Evolutionary conservation across 768 basidiomycete species (phyloP).

Genomic region (Termitomyces sp.): DNA sequence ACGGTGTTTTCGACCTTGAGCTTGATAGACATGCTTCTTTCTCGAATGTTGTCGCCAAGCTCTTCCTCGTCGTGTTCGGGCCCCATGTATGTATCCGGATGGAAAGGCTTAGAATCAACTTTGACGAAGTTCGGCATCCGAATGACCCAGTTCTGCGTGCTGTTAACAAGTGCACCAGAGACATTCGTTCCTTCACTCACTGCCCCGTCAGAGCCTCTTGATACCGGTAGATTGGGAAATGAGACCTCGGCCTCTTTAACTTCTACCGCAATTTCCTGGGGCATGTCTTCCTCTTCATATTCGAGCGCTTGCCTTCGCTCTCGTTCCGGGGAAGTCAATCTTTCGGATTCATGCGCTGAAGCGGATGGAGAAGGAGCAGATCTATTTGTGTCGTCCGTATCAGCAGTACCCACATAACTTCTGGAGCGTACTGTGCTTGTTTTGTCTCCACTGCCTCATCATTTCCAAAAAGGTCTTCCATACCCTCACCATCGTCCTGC

Average conservation of each 20-base stretch:
- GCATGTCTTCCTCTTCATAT: slow-evolving; percentile 76
- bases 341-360: slow-evolving; percentile 61
- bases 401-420: not conserved
- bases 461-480: slow-evolving; percentile 80
- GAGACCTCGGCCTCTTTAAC: slow-evolving; percentile 68
- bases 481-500: slow-evolving; percentile 35
- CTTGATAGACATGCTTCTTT: slow-evolving; percentile 82
- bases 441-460: slow-evolving; percentile 51
- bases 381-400: slow-evolving; percentile 9
- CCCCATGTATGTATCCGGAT: slow-evolving; percentile 79
- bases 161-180: not conserved
- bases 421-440: slow-evolving; percentile 42
- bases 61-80: slow-evolving; percentile 79
- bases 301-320: slow-evolving; percentile 70
- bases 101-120: slow-evolving; percentile 86
- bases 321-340: slow-evolving; percentile 55
- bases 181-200: slow-evolving; percentile 43
- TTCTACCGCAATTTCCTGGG: slow-evolving; percentile 48
- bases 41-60: slow-evolving; percentile 57
- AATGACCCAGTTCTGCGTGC: slow-evolving; percentile 78
- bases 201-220: slow-evolving; percentile 75
- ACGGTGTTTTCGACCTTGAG: slow-evolving; percentile 92
- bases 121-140: slow-evolving; percentile 93
- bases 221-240: slow-evolving; percentile 85
- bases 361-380: slow-evolving; percentile 39